Evolutionary conservation across 2,329 filamentous ascomycete genomes (phyloP).

Genomic region (Coniochaeta ligniaria): DNA sequence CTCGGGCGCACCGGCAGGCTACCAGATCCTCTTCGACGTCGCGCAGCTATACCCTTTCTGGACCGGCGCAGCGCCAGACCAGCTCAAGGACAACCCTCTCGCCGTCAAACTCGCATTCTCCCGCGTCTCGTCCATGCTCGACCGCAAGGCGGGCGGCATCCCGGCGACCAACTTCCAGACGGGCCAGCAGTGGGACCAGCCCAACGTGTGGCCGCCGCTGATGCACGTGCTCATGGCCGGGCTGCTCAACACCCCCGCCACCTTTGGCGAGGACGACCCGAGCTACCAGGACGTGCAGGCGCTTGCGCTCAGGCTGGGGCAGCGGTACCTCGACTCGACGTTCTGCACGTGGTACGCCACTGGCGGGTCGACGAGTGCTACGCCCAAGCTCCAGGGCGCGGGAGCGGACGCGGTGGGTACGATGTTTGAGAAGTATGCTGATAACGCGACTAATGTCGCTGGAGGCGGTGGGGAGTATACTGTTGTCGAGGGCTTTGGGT

Average conservation of each 20-base stretch:
- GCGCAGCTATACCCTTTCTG: slow-evolving; percentile 64
- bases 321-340: slow-evolving; percentile 59
- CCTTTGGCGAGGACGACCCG: slow-evolving; percentile 44
- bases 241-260: slow-evolving; percentile 51
- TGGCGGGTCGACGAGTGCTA: slow-evolving; percentile 50
- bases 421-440: slow-evolving; percentile 66
- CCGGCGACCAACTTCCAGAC: slow-evolving; percentile 54
- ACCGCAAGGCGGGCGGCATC: slow-evolving; percentile 46
- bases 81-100: slow-evolving; percentile 50
- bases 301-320: slow-evolving; percentile 51
- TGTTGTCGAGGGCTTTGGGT: slow-evolving; percentile 64
- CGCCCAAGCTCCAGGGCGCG: slow-evolving; percentile 41
- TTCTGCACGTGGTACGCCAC: slow-evolving; percentile 67
- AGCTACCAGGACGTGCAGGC: slow-evolving; percentile 46
- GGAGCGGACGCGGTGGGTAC: slow-evolving; percentile 39
- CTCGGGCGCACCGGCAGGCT: slow-evolving; percentile 39
- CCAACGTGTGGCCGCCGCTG: slow-evolving; percentile 63
- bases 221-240: slow-evolving; percentile 58
- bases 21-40: slow-evolving; percentile 50
- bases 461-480: slow-evolving; percentile 62
- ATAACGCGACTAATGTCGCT: slow-evolving; percentile 51
- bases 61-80: slow-evolving; percentile 53
- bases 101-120: slow-evolving; percentile 47
- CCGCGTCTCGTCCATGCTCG: slow-evolving; percentile 46
- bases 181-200: slow-evolving; percentile 63